Conservation (phyloP, 2,329 filamentous ascomycete genomes). For the Xylariaceae sp. region DNA sequence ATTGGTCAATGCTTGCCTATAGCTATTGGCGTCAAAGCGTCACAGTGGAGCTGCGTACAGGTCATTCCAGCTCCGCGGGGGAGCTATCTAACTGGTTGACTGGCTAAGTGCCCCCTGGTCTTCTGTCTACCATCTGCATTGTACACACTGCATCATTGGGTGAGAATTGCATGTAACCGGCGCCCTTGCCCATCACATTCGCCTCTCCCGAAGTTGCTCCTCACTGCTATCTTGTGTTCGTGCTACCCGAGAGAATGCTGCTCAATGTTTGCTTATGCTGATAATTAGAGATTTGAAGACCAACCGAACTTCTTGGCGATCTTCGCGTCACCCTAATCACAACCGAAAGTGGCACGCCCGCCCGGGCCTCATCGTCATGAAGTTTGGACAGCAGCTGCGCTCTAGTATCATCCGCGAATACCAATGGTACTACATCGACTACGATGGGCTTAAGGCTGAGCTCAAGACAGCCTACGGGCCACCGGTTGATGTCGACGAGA, state of each 20-base stretch:
- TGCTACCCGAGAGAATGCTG: not conserved
- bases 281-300: conserved; percentile 51
- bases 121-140: too few species aligned
- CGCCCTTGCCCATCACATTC: too few species aligned
- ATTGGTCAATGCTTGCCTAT: conserved; percentile 52
- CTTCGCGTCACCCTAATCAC: conserved; percentile 23
- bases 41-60: too few species aligned
- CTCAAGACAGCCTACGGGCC: conserved; percentile 76
- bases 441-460: conserved; percentile 88
- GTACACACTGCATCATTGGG: too few species aligned
- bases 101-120: too few species aligned
- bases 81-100: too few species aligned
- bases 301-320: conserved; percentile 32
- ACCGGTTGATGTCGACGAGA: conserved; percentile 32
- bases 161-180: too few species aligned
- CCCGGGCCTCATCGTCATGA: conserved; percentile 68
- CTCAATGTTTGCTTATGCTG: conserved; percentile 51
- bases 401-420: conserved; percentile 97
- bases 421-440: conserved; percentile 98
- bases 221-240: conserved; percentile 39
- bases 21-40: too few species aligned
- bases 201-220: not conserved
- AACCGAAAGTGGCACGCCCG: conserved; percentile 40
- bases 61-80: too few species aligned
- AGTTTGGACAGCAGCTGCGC: conserved; percentile 96